These are phyloP conservation scores for Termitomyces sp. DNA, from an alignment of 768 basidiomycete genomes.

Conservation along the genomic window DNA sequence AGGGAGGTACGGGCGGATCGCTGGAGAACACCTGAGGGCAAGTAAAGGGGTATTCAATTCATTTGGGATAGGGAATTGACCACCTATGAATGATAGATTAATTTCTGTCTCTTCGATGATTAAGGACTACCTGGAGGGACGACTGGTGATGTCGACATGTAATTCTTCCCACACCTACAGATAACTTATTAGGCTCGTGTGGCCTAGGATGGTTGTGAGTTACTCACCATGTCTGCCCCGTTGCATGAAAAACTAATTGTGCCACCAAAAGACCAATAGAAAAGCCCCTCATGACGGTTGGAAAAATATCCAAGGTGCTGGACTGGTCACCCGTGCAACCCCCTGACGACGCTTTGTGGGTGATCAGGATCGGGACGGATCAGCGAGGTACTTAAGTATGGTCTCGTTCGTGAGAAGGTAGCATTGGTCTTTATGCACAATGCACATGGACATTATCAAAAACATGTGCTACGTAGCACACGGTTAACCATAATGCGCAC, in stretches of 20 bases:
- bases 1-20: constrained; percentile 54
- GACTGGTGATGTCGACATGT: constrained; percentile 37
- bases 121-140: constrained; percentile 34
- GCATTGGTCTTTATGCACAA: background rate
- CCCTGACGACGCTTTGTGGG: background rate
- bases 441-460: background rate
- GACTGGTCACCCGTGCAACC: background rate
- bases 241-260: background rate
- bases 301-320: background rate
- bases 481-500: background rate
- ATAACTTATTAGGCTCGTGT: constrained; percentile 19
- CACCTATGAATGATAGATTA: constrained; percentile 20
- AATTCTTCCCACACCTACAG: constrained; percentile 55
- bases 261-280: background rate
- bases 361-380: background rate
- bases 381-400: background rate
- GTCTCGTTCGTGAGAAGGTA: constrained; percentile 8
- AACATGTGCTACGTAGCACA: background rate
- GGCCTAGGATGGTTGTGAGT: background rate
- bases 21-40: constrained; percentile 53
- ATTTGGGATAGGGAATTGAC: constrained; percentile 38
- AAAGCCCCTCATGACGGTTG: background rate
- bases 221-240: constrained; percentile 16
- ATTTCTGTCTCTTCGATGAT: background rate
- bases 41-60: constrained; percentile 39